Evolutionary conservation across 2,329 filamentous ascomycete species (phyloP).

Genomic region (Fusarium miscanthi): DNA sequence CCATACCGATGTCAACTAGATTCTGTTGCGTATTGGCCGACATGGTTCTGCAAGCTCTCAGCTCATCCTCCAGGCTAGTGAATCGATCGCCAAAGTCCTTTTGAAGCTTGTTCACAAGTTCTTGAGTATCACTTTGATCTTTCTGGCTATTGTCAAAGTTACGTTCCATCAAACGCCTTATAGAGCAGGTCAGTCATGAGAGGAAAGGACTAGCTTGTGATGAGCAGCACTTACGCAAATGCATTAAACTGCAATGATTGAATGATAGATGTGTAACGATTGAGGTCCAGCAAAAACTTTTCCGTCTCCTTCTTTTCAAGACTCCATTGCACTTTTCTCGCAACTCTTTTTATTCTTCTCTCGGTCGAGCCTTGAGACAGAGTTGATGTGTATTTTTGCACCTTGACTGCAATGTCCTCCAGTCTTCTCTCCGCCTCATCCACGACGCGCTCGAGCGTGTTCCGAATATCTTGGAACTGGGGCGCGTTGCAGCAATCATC

Average conservation of each 20-base stretch:
- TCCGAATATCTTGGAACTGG: neutral
- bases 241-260: neutral
- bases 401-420: fast-evolving
- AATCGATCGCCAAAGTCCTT: neutral
- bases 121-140: fast-evolving
- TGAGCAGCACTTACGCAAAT: neutral
- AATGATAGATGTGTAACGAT: neutral
- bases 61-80: fast-evolving
- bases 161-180: neutral
- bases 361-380: fast-evolving
- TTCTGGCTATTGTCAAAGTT: fast-evolving
- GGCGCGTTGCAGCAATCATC: fast-evolving
- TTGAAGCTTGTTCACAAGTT: neutral
- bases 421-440: neutral
- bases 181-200: fast-evolving
- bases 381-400: neutral
- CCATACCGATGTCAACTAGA: fast-evolving
- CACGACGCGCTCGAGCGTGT: neutral
- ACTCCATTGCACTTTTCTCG: neutral
- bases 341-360: neutral
- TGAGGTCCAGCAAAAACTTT: neutral
- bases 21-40: fast-evolving
- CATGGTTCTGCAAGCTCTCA: fast-evolving
- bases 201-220: fast-evolving
- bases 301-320: neutral